These are phyloP conservation scores for Apiospora saccharicola DNA, from an alignment of 2,329 filamentous ascomycete species.

Conservation along the genomic window DNA sequence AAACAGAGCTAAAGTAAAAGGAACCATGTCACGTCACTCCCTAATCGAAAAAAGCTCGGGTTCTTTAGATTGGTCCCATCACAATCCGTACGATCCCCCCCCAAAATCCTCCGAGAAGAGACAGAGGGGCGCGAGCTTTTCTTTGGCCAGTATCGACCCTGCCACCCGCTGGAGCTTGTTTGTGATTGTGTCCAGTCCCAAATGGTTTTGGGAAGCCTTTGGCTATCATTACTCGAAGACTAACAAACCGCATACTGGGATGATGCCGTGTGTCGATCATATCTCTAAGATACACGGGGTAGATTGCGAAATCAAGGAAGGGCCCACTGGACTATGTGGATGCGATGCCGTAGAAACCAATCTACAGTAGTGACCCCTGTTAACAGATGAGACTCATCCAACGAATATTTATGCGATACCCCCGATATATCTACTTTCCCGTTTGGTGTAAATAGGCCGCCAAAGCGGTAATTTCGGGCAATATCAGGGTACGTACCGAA, in stretches of 20 bases:
- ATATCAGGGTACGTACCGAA: no score
- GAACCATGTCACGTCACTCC: not conserved
- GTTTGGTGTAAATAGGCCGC: no score
- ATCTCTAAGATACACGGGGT: slow-evolving; percentile 14
- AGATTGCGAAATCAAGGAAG: slow-evolving; percentile 20
- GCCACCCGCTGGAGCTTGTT: not conserved
- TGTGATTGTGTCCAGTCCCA: not conserved
- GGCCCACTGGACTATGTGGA: slow-evolving; percentile 4
- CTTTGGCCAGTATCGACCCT: not conserved
- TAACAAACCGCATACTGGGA: not conserved
- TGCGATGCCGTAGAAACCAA: slow-evolving; percentile 14
- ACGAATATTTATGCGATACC: no score
- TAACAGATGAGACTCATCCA: no score
- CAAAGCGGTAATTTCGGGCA: no score
- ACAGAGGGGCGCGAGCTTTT: not conserved
- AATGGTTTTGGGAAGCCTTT: not conserved
- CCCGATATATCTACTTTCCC: no score
- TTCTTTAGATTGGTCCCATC: slow-evolving; percentile 3
- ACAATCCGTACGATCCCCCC: slow-evolving; percentile 1
- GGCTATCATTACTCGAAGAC: not conserved
- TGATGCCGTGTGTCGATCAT: slow-evolving; percentile 17
- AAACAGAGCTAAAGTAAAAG: not conserved
- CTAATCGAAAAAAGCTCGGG: slow-evolving; percentile 1
- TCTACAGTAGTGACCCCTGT: no score
- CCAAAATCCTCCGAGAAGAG: not conserved